These are phyloP conservation scores for Cutaneotrichosporon sp. DNA, from an alignment of 1,284 basidiomycete genomes.

Conservation along the genomic window DNA sequence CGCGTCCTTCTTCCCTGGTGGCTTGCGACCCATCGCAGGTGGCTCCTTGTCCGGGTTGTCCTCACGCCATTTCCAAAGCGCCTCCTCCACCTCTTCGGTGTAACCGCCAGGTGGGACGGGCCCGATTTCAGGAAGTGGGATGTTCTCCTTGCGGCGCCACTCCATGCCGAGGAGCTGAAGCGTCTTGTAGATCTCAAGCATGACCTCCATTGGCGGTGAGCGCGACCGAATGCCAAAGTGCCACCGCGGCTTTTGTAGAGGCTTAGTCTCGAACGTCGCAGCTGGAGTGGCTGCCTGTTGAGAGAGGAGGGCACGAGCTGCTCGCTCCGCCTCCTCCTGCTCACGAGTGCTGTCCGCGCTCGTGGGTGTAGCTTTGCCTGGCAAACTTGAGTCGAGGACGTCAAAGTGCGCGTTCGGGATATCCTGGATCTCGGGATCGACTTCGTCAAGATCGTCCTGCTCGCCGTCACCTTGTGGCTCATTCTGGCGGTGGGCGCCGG, in stretches of 20 bases:
- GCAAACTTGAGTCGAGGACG: conserved; percentile 75
- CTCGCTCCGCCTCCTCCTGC: conserved; percentile 40
- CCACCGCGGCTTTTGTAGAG: conserved; percentile 66
- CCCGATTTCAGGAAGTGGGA: conserved; percentile 66
- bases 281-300: conserved; percentile 10
- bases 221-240: conserved; percentile 96
- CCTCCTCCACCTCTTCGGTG: conserved; percentile 39
- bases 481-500: conserved; percentile 5
- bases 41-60: conserved; percentile 33
- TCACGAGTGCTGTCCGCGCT: conserved; percentile 3
- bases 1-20: conserved; percentile 48
- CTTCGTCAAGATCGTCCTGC: conserved; percentile 54
- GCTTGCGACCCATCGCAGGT: conserved; percentile 32
- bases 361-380: conserved; percentile 48
- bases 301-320: conserved; percentile 38
- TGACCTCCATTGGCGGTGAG: conserved; percentile 97
- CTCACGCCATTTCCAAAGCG: conserved; percentile 51
- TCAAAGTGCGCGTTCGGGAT: conserved; percentile 62
- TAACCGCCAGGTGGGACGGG: conserved; percentile 35
- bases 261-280: conserved; percentile 29
- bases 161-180: conserved; percentile 92
- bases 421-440: conserved; percentile 52
- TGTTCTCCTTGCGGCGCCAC: conserved; percentile 61
- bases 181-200: conserved; percentile 96
- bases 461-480: conserved; percentile 18